These are phyloP conservation scores for Sutorius australiensis DNA, from an alignment of 768 basidiomycete genomes.

Conservation along the genomic window DNA sequence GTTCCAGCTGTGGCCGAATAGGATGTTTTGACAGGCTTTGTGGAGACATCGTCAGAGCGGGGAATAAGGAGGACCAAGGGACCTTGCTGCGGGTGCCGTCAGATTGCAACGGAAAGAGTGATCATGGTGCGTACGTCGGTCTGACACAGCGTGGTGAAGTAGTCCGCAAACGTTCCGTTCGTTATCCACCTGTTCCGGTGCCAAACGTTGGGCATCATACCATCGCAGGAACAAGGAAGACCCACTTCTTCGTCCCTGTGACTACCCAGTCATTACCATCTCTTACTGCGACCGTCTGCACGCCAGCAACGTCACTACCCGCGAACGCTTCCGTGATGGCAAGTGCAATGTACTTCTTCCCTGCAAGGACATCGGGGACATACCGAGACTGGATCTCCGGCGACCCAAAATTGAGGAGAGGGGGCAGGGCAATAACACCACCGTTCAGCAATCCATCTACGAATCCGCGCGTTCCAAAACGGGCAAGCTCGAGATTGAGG, in stretches of 20 bases:
- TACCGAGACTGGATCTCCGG: constrained; percentile 67
- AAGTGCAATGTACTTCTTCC: constrained; percentile 82
- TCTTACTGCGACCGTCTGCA: constrained; percentile 80
- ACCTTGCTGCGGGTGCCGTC: constrained; percentile 45
- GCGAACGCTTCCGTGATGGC: constrained; percentile 96
- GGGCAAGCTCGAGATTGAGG: constrained; percentile 75
- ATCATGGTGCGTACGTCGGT: constrained; percentile 48
- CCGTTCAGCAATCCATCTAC: constrained; percentile 83
- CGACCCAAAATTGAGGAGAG: constrained; percentile 83
- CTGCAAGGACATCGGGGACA: constrained; percentile 68
- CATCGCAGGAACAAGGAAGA: neutral
- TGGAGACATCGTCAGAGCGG: constrained; percentile 68
- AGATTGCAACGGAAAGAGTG: neutral
- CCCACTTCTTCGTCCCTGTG: constrained; percentile 88
- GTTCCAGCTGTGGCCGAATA: constrained; percentile 93
- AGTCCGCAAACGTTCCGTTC: constrained; percentile 81
- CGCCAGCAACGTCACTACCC: constrained; percentile 77
- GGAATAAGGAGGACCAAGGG: constrained; percentile 75
- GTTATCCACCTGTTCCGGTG: constrained; percentile 71
- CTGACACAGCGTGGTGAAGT: constrained; percentile 75
- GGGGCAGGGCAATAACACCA: constrained; percentile 84
- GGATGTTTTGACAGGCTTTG: constrained; percentile 87
- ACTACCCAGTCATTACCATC: constrained; percentile 88
- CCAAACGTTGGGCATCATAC: neutral
- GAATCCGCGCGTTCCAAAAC: constrained; percentile 82